phyloP scores from a whole-genome alignment of 1,139 yeast genomes.

The Diutina mesorugosa region DNA sequence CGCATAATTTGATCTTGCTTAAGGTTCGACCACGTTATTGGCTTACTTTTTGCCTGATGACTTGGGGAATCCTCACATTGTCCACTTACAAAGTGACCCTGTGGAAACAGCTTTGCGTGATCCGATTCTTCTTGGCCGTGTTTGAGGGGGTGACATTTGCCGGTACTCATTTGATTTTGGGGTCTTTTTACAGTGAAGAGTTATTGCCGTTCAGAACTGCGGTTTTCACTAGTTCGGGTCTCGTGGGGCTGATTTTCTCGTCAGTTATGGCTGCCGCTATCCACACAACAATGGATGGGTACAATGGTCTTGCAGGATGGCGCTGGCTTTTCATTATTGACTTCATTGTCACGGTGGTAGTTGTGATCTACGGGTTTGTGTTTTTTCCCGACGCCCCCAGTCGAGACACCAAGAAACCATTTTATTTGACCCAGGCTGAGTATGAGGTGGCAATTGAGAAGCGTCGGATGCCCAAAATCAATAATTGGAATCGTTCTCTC shows the following conservation, averaged over 20 bases:
- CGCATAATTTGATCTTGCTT: conserved; percentile 38
- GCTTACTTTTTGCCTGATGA: conserved; percentile 30
- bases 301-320: conserved; percentile 22
- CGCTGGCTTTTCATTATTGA: conserved; percentile 23
- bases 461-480: conserved; percentile 20
- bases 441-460: conserved; percentile 22
- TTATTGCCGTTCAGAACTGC: conserved; percentile 39
- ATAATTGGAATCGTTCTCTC: conserved; percentile 30
- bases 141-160: conserved; percentile 1
- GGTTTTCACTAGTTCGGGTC: conserved; percentile 38
- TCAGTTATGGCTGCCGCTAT: conserved; percentile 24
- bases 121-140: conserved; percentile 1
- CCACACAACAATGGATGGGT: conserved; percentile 17
- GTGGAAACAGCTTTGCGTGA: conserved; percentile 32
- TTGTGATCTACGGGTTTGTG: conserved; percentile 1
- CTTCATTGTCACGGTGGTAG: conserved; percentile 5
- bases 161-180: not conserved
- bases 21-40: conserved; percentile 41
- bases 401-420: conserved; percentile 7
- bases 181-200: conserved; percentile 11
- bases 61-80: not conserved
- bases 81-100: conserved; percentile 14
- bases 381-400: conserved; percentile 1
- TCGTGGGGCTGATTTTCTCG: conserved; percentile 36
- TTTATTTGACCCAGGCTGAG: conserved; percentile 23